Conservation (phyloP, 306 rosid species). For the Cucurbita pepo region DNA sequence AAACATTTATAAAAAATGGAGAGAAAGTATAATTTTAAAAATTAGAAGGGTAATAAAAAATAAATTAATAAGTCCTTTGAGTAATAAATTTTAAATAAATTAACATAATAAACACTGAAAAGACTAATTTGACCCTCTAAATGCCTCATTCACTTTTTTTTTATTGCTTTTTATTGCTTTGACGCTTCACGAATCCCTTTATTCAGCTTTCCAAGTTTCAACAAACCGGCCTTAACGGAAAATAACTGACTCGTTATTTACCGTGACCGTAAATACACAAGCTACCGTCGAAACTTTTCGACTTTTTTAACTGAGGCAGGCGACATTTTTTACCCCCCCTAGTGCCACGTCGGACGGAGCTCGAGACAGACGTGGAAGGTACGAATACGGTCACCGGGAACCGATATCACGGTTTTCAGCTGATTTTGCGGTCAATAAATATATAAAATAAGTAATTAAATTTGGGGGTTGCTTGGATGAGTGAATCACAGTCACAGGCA, state of each 20-base stretch:
- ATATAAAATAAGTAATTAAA: conserved; percentile 12
- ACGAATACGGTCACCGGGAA: conserved; percentile 17
- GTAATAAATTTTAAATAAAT: neutral
- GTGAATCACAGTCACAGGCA: conserved; percentile 3
- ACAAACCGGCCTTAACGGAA: neutral
- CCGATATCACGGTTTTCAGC: conserved; percentile 28
- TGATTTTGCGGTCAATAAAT: conserved; percentile 34
- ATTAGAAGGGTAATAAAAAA: no score
- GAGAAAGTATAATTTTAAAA: no score
- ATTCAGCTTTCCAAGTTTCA: neutral
- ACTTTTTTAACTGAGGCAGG: neutral
- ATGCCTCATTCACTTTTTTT: neutral
- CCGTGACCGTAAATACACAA: neutral
- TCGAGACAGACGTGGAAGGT: conserved; percentile 7
- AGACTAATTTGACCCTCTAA: neutral
- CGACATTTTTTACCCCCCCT: neutral
- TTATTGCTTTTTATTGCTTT: neutral
- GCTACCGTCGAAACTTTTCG: neutral
- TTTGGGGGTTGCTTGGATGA: neutral
- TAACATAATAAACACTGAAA: neutral
- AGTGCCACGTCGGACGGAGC: conserved; percentile 12
- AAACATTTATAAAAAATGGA: no score
- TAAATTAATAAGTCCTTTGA: no score
- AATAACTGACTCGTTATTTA: neutral
- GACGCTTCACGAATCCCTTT: neutral